phyloP scores from a whole-genome alignment of 2,329 filamentous ascomycete species.

The Aspergillus floridensis region DNA sequence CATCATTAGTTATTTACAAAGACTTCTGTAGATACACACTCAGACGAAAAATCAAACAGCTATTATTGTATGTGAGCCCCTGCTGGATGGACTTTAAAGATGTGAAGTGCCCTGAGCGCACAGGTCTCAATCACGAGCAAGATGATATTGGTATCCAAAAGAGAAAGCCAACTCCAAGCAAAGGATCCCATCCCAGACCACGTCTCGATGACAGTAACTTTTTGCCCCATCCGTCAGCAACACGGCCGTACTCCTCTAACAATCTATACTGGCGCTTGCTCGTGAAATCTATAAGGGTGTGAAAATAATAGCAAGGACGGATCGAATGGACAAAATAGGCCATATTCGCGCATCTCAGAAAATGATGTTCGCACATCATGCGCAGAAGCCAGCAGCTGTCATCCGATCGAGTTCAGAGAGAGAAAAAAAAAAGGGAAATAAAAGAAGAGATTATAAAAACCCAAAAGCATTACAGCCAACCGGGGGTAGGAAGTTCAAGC shows the following conservation, averaged over 20 bases:
- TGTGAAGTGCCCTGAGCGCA: background rate
- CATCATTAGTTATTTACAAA: background rate
- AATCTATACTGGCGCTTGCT: conserved; percentile 22
- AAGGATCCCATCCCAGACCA: conserved; percentile 11
- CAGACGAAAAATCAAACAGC: background rate
- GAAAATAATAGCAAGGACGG: background rate
- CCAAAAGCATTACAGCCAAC: conserved; percentile 19
- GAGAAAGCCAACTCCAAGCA: conserved; percentile 7
- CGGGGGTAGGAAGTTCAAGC: conserved; percentile 11
- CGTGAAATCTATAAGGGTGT: conserved; percentile 23
- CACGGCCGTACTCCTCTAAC: conserved; percentile 20
- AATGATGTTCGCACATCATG: conserved; percentile 11
- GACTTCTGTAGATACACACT: background rate
- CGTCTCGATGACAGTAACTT: conserved; percentile 17
- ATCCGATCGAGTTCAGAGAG: conserved; percentile 16
- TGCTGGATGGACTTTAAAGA: background rate
- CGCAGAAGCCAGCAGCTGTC: conserved; percentile 22
- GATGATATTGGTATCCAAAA: conserved; percentile 2
- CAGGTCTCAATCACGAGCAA: background rate
- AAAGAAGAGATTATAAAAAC: conserved; percentile 10
- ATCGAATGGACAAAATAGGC: background rate
- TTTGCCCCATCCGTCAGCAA: conserved; percentile 16
- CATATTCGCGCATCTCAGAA: background rate
- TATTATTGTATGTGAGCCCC: background rate
- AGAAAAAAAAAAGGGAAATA: conserved; percentile 16